These are phyloP conservation scores for Suillus discolor DNA, from an alignment of 768 basidiomycete species.

Conservation along the genomic window DNA sequence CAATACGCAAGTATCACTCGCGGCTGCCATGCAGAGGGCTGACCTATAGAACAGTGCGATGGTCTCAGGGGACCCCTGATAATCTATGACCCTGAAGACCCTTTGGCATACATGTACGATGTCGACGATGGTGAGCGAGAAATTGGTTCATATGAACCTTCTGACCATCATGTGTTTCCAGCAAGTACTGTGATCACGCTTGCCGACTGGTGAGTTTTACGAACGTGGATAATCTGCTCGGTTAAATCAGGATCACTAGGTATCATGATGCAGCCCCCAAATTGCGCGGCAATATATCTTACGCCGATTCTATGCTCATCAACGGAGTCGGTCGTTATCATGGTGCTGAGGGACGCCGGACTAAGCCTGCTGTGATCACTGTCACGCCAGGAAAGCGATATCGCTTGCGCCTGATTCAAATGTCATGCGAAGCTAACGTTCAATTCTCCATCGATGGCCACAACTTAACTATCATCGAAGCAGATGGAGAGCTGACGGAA, in stretches of 20 bases:
- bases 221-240: not conserved
- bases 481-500: slow-evolving; percentile 41
- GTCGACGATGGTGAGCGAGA: slow-evolving; percentile 41
- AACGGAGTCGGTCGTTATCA: slow-evolving; percentile 45
- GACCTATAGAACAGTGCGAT: slow-evolving; percentile 16
- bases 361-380: slow-evolving; percentile 38
- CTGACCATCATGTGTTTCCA: slow-evolving; percentile 10
- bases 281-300: slow-evolving; percentile 17
- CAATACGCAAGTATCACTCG: slow-evolving; percentile 32
- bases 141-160: not conserved
- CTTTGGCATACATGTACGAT: slow-evolving; percentile 40
- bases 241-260: slow-evolving; percentile 13
- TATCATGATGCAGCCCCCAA: slow-evolving; percentile 22
- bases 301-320: slow-evolving; percentile 36
- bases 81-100: slow-evolving; percentile 46
- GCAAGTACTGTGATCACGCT: slow-evolving; percentile 47
- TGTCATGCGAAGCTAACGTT: slow-evolving; percentile 46
- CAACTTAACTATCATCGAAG: slow-evolving; percentile 47
- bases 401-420: slow-evolving; percentile 38
- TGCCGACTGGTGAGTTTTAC: slow-evolving; percentile 34
- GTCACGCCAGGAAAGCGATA: slow-evolving; percentile 36
- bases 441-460: slow-evolving; percentile 50
- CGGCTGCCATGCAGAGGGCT: not conserved
- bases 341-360: slow-evolving; percentile 31
- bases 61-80: slow-evolving; percentile 34